These are phyloP conservation scores for Penicillium verhagenii DNA, from an alignment of 495 filamentous ascomycete genomes.

Conservation along the genomic window DNA sequence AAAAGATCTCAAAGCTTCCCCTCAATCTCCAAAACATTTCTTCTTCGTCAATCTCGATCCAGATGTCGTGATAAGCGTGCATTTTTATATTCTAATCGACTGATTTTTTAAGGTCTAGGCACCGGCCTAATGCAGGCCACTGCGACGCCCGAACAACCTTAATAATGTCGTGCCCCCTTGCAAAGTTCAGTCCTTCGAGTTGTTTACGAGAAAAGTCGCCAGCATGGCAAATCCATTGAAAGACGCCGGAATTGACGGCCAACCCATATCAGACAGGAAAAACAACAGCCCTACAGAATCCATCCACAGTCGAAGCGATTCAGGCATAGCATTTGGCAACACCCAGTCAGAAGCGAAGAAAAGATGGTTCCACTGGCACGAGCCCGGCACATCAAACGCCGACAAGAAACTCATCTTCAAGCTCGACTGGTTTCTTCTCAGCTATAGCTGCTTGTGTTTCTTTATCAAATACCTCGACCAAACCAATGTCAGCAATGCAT, in stretches of 20 bases:
- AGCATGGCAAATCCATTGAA: background rate
- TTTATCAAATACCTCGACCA: slow-evolving; percentile 19
- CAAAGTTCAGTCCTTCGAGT: background rate
- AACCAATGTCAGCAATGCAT: slow-evolving; percentile 51
- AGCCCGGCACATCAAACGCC: slow-evolving; percentile 11
- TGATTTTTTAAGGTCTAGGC: background rate
- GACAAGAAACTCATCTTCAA: slow-evolving; percentile 19
- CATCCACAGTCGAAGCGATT: background rate
- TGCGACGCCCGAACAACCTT: background rate
- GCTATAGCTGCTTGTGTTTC: slow-evolving; percentile 10
- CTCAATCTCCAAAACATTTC: background rate
- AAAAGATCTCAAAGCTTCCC: background rate
- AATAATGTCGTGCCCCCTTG: background rate
- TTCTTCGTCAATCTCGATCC: background rate
- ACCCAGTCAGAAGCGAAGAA: background rate
- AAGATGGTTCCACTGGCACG: slow-evolving; percentile 16
- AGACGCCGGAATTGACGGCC: background rate
- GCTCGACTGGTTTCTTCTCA: slow-evolving; percentile 15
- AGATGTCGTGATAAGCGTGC: slow-evolving; percentile 2
- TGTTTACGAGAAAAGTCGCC: background rate
- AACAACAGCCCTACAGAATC: background rate
- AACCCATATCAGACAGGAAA: background rate
- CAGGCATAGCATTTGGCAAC: background rate
- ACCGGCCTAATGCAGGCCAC: background rate
- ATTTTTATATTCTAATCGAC: no score